Evolutionary conservation across 345 rosid species (phyloP), one percentile per base, ranked within the genome.

Genomic region (Sisymbrium altissimum): DNA sequence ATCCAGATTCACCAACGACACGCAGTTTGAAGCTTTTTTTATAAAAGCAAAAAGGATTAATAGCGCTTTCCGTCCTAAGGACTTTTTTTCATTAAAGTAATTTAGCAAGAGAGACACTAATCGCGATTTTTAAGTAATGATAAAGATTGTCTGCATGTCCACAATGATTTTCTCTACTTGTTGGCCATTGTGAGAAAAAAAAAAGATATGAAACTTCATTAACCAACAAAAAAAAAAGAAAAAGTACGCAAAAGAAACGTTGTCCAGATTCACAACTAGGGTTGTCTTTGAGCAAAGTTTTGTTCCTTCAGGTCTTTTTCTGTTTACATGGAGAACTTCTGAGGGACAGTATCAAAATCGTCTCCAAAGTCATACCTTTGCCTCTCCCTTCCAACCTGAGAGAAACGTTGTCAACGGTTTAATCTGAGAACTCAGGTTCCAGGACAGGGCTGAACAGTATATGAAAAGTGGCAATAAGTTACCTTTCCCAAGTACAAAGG

Each of bases 361-460:
- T 79, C 82, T 65, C 91, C 98, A n/a, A 86, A 92, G 83, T 96
- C 98, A 9, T 83, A 89, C 81, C 94, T 88, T 71, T 89, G 99
- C 48, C 98, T 82, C 72, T 92, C 97, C 79, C 84, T 86, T 64
- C 97, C 98, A 52, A 77, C 96, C 99, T 96, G 79, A 68, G 48
- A 52, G 6, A 32, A 3, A 53, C 32, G 33, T 66, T 55, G 45
- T 35, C 57, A 67, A 63, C 29, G n/a, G 30, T 6, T 46, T 56
- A 70, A 66, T 63, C 52, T 64, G 19, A 56, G 54, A 14, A 71
- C 76, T 46, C 64, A 7, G 35, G 70, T 64, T 56, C 52, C 39
- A 49, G 49, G 43, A 66, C 64, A 14, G 13, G 43, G 60, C 64
- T 10, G 9, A 56, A 46, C 29, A 64, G 13, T 21, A 14, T 49